A percentile compares a stretch with the other conserved stretches of the same genome.
Conservation (phyloP, 352 stramenopile species). For the Globisporangium camurandrum region DNA sequence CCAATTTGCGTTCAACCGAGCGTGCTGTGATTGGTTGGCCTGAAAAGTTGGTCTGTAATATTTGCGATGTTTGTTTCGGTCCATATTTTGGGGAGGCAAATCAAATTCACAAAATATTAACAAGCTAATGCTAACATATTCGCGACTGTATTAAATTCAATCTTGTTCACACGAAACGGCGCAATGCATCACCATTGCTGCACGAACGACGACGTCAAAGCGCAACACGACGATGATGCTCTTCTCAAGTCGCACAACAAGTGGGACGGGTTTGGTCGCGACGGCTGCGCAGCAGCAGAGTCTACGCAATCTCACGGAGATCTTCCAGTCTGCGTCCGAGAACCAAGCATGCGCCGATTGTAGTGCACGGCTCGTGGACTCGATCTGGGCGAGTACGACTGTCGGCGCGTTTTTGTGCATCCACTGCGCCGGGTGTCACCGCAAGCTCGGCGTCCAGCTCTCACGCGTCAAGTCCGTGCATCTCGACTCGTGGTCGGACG, state of each 20-base stretch:
- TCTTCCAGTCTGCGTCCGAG: conserved; percentile 43
- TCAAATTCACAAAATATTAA: too few species aligned
- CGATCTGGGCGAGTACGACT: conserved; percentile 93
- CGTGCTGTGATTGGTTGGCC: too few species aligned
- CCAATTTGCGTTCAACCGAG: not conserved
- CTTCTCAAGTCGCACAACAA: conserved; percentile 25
- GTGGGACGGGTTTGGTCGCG: conserved; percentile 12
- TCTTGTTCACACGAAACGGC: too few species aligned
- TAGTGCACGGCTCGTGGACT: conserved; percentile 47
- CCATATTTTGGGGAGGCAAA: too few species aligned
- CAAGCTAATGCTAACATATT: too few species aligned
- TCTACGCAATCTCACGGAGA: conserved; percentile 50
- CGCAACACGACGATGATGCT: conserved; percentile 31
- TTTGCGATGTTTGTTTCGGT: not conserved
- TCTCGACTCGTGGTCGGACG: conserved; percentile 67
- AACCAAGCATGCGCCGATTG: conserved; percentile 83
- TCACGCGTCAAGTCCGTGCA: conserved; percentile 83
- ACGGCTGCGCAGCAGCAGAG: conserved; percentile 25
- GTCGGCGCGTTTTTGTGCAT: conserved; percentile 94
- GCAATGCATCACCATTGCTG: too few species aligned
- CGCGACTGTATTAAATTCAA: too few species aligned
- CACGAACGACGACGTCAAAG: too few species aligned
- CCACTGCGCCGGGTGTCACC: conserved; percentile 92
- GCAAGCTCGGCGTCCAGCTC: conserved; percentile 93
- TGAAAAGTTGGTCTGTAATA: not conserved